phyloP scores from a whole-genome alignment of 2,329 filamentous ascomycete genomes.

The Aspergillus piperis region DNA sequence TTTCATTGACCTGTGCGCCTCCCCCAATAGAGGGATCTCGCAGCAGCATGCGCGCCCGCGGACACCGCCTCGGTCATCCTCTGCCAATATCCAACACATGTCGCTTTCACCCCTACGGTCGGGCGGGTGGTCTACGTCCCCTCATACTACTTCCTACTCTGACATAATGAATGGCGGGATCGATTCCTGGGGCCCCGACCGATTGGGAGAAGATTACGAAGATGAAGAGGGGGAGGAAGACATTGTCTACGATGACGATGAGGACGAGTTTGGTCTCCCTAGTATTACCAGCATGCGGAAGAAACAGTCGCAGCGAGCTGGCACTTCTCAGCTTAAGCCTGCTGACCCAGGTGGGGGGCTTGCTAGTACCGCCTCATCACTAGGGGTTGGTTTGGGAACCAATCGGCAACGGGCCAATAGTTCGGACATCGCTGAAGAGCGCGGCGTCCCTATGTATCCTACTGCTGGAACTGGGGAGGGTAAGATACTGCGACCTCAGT shows the following conservation, averaged over 20 bases:
- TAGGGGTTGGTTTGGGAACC: slow-evolving; percentile 38
- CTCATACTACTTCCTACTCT: slow-evolving; percentile 73
- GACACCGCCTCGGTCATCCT: slow-evolving; percentile 69
- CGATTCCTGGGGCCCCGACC: slow-evolving; percentile 69
- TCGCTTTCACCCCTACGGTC: slow-evolving; percentile 53
- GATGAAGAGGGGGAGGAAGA: slow-evolving; percentile 71
- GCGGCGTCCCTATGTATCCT: slow-evolving; percentile 79
- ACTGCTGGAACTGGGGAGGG: slow-evolving; percentile 86
- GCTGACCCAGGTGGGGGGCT: slow-evolving; percentile 46
- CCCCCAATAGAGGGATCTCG: slow-evolving; percentile 31
- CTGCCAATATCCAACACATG: slow-evolving; percentile 55
- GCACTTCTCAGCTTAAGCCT: slow-evolving; percentile 36
- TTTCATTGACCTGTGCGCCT: slow-evolving; percentile 12
- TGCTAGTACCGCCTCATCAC: slow-evolving; percentile 25
- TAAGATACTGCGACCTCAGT: slow-evolving; percentile 94
- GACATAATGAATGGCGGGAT: slow-evolving; percentile 80
- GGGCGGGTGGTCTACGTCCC: slow-evolving; percentile 47
- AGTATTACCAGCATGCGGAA: slow-evolving; percentile 90
- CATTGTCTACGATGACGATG: slow-evolving; percentile 79
- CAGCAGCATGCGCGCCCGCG: slow-evolving; percentile 64
- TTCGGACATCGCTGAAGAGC: slow-evolving; percentile 90
- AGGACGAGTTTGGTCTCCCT: slow-evolving; percentile 92
- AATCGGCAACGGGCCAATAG: slow-evolving; percentile 75
- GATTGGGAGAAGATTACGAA: slow-evolving; percentile 55
- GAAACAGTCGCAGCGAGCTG: slow-evolving; percentile 56